Conservation (phyloP, 352 stramenopile species). For the Blastocystis sp. region DNA sequence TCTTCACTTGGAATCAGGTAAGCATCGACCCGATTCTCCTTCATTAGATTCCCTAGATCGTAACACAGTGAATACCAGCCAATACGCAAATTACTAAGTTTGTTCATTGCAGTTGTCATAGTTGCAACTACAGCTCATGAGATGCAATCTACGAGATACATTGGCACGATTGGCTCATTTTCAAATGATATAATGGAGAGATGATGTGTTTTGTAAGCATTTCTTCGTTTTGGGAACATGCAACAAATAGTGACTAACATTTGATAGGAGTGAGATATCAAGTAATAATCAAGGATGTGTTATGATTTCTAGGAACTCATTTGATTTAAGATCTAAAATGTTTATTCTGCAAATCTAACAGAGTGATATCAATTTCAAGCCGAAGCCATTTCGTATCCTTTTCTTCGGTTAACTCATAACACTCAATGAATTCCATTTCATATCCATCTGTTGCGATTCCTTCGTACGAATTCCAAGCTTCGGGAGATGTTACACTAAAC, state of each 20-base stretch:
- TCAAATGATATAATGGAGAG: background rate
- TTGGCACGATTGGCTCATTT: background rate
- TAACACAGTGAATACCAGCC: background rate
- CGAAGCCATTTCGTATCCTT: background rate
- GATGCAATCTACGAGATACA: background rate
- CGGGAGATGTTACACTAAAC: background rate
- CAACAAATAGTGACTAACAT: too few species aligned
- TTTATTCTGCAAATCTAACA: too few species aligned
- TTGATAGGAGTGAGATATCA: too few species aligned
- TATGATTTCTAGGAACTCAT: too few species aligned
- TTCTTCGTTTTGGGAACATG: too few species aligned
- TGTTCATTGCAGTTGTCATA: background rate
- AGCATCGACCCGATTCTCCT: conserved; percentile 69
- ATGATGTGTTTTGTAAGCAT: background rate
- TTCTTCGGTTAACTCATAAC: background rate
- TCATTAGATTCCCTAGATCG: conserved; percentile 39
- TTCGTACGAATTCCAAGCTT: conserved; percentile 10
- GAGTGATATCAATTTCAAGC: background rate
- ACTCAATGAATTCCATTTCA: background rate
- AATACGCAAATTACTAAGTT: conserved; percentile 32
- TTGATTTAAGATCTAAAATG: too few species aligned
- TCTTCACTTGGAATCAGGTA: conserved; percentile 90
- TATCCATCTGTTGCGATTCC: conserved; percentile 3
- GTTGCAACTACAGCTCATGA: background rate
- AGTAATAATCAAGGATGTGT: too few species aligned